Evolutionary conservation across 2,329 filamentous ascomycete genomes (phyloP), one percentile per base, ranked within the genome.

Genomic region (Didymella exigua): DNA sequence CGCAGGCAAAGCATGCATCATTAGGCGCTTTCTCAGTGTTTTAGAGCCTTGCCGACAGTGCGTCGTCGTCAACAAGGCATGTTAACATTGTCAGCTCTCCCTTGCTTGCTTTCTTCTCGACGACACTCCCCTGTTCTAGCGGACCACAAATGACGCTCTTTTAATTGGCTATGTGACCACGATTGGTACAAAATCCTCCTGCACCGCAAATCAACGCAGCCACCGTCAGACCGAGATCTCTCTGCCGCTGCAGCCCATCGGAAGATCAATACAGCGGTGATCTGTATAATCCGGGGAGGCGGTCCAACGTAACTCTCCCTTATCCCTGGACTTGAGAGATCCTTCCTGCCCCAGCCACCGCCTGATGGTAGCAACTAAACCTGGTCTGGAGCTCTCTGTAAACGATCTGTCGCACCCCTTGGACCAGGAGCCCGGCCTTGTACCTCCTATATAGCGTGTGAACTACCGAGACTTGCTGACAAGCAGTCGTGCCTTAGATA

Each of bases 371-470:
- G 40, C 44, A 54, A 38, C 60, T 60, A 43, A 36, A 56, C 56
- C 50, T 58, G 54, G 60, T 49, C 54, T 49, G 48, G 52, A 50
- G 47, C 47, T 60, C 62, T 59, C 62, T 66, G 68, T 72, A 69
- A 72, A 68, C 64, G 68, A 67, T 60, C 58, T 70, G 67, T 72
- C 65, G 70, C 64, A 70, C 66, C 66, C 66, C 67, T 69, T 68
- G 58, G 55, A 54, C 59, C 63, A 59, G 57, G 47, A 52, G 58
- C 51, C 48, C 47, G 59, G 68, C 65, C 58, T 63, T 66, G 65
- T 67, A 59, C 57, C 64, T 65, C 59, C 42, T 71, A 70, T 71
- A 72, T 71, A 72, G 67, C 63, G 64, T 66, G 60, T 52, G 54
- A 57, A 54, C 49, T 54, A 59, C 60, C 65, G 62, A 70, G 62